A percentile compares a stretch with the other conserved stretches of the same genome.
Evolutionary conservation across 2,329 filamentous ascomycete species (phyloP).

Genomic region (Neophaeococcomyces aloes): DNA sequence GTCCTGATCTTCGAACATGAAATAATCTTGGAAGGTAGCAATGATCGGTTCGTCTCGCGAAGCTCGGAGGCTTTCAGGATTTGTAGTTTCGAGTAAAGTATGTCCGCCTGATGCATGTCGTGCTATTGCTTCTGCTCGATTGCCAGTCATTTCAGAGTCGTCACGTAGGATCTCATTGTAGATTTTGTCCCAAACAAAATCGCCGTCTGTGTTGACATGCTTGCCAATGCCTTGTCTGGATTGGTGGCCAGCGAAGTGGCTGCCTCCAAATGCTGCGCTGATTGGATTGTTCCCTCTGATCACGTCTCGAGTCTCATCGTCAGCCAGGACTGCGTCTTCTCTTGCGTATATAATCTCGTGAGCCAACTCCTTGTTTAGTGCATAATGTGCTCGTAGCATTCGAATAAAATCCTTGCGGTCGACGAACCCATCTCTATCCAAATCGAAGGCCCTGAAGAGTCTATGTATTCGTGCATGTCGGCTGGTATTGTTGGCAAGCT

Average conservation of each 20-base stretch:
- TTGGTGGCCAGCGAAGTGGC: conserved; percentile 53
- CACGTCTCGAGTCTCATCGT: conserved; percentile 64
- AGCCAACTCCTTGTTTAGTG: conserved; percentile 80
- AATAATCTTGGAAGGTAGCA: not conserved
- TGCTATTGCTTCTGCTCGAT: conserved; percentile 51
- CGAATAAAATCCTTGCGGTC: conserved; percentile 77
- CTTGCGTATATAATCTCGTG: conserved; percentile 68
- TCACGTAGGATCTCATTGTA: conserved; percentile 47
- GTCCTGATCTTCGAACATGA: not conserved
- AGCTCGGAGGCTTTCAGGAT: not conserved
- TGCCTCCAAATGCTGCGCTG: conserved; percentile 65
- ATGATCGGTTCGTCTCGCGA: conserved; percentile 3
- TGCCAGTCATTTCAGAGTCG: conserved; percentile 50
- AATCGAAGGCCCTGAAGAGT: conserved; percentile 82
- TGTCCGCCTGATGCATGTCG: conserved; percentile 27
- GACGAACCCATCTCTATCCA: conserved; percentile 78
- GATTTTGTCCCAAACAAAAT: conserved; percentile 48
- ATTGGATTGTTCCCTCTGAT: conserved; percentile 65
- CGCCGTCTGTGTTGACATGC: conserved; percentile 50
- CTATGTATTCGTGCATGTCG: conserved; percentile 55
- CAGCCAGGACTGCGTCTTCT: conserved; percentile 67
- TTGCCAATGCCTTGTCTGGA: conserved; percentile 58
- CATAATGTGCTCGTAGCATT: conserved; percentile 86
- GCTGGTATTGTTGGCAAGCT: conserved; percentile 46
- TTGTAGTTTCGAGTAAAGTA: not conserved